Conservation (phyloP, 2,329 filamentous ascomycete species). For the Pseudocercospora macadamiae region DNA sequence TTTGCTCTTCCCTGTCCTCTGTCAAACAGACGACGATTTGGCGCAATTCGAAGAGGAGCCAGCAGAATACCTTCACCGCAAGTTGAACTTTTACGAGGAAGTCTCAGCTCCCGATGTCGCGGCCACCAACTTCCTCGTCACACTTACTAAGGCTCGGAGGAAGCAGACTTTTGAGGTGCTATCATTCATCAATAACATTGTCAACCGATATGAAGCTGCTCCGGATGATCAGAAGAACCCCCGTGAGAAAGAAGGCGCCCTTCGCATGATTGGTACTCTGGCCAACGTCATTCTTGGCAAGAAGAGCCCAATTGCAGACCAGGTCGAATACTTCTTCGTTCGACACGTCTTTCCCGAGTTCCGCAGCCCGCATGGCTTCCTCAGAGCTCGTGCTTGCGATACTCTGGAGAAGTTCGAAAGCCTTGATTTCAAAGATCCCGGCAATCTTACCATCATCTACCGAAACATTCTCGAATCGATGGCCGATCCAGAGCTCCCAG, state of each 20-base stretch:
- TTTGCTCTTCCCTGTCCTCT: conserved; percentile 92
- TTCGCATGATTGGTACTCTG: conserved; percentile 95
- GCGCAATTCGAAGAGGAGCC: conserved; percentile 94
- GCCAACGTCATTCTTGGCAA: conserved; percentile 94
- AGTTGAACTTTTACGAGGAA: conserved; percentile 97
- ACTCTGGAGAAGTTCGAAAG: conserved; percentile 98
- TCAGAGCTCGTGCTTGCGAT: conserved; percentile 92
- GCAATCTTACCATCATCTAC: conserved; percentile 95
- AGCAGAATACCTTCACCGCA: conserved; percentile 94
- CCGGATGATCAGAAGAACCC: conserved; percentile 90
- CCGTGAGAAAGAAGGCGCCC: conserved; percentile 90
- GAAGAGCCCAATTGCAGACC: conserved; percentile 96
- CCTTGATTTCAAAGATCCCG: conserved; percentile 93
- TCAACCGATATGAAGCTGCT: conserved; percentile 86
- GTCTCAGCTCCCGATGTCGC: conserved; percentile 93
- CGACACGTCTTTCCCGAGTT: conserved; percentile 99
- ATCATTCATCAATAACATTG: conserved; percentile 91
- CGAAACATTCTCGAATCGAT: conserved; percentile 95
- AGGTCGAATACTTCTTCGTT: conserved; percentile 98
- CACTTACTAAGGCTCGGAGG: conserved; percentile 88
- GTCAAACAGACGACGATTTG: conserved; percentile 87
- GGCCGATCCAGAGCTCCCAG: conserved; percentile 89
- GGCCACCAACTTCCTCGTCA: conserved; percentile 94
- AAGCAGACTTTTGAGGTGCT: conserved; percentile 96
- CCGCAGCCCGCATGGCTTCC: conserved; percentile 85